A percentile compares a stretch with the other conserved stretches of the same genome.
Conservation (phyloP, 1,284 basidiomycete species). For the Naganishia albida region DNA sequence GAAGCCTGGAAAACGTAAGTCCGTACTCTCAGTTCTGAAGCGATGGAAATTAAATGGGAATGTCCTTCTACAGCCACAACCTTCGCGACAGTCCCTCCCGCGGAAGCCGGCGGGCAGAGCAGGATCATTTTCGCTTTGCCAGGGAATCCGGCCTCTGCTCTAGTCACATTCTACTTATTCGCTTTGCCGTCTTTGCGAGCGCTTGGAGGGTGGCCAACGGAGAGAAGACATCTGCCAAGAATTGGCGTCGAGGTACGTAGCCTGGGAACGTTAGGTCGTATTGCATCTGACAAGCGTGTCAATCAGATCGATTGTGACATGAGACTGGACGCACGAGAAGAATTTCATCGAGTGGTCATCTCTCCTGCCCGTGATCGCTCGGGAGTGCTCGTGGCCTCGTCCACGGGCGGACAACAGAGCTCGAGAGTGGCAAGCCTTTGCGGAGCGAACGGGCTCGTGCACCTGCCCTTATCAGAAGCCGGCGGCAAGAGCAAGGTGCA, state of each 20-base stretch:
- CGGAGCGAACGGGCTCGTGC: constrained; percentile 73
- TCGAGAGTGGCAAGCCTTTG: constrained; percentile 73
- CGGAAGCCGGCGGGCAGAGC: constrained; percentile 40
- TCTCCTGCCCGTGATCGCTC: constrained; percentile 51
- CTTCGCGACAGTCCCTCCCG: constrained; percentile 70
- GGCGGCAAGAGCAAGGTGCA: constrained; percentile 56
- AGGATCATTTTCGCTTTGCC: constrained; percentile 79
- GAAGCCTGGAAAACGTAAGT: constrained; percentile 53
- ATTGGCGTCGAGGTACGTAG: constrained; percentile 65
- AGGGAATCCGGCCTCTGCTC: constrained; percentile 82
- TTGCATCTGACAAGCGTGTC: not conserved
- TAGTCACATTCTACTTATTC: constrained; percentile 85
- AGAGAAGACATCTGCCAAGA: constrained; percentile 64
- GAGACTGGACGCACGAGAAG: constrained; percentile 69
- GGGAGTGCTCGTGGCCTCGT: constrained; percentile 64
- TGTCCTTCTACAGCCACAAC: constrained; percentile 71
- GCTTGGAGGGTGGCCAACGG: constrained; percentile 67
- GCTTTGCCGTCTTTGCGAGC: constrained; percentile 75
- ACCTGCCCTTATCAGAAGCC: constrained; percentile 61
- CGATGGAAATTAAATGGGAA: not conserved
- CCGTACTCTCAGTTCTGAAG: not conserved
- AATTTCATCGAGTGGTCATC: constrained; percentile 77
- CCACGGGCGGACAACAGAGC: constrained; percentile 80
- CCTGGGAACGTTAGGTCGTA: not conserved
- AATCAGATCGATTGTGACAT: constrained; percentile 63